phyloP scores from a whole-genome alignment of 2,329 filamentous ascomycete species.

The Domatiomyces catenatus region DNA sequence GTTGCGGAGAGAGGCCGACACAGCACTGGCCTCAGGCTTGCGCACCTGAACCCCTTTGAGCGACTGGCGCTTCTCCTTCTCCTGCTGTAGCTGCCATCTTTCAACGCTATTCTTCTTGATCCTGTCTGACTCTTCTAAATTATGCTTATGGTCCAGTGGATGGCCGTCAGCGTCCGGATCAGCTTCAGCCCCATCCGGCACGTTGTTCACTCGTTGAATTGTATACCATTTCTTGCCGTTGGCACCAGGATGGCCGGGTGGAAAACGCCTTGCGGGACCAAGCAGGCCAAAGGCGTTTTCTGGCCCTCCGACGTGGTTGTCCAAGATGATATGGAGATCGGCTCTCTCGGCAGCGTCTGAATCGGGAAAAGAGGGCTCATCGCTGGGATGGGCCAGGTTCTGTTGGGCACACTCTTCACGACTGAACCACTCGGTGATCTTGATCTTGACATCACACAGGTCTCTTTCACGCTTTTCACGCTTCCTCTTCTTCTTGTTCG shows the following conservation, averaged over 20 bases:
- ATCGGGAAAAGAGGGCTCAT: conserved; percentile 1
- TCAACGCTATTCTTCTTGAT: conserved; percentile 71
- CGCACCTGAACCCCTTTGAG: not conserved
- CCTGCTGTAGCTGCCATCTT: conserved; percentile 47
- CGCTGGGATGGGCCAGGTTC: conserved; percentile 7
- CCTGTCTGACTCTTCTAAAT: conserved; percentile 56
- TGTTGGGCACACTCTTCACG: conserved; percentile 23
- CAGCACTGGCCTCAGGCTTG: not conserved
- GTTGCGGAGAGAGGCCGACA: not conserved
- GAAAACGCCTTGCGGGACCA: conserved; percentile 26
- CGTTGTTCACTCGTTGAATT: conserved; percentile 54
- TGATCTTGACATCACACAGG: conserved; percentile 76
- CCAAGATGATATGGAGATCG: conserved; percentile 16
- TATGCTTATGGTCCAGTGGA: conserved; percentile 53
- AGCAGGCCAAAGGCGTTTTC: conserved; percentile 29
- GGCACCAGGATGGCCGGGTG: conserved; percentile 32
- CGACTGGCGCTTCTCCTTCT: conserved; percentile 37
- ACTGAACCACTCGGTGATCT: conserved; percentile 65
- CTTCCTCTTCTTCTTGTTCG: conserved; percentile 69
- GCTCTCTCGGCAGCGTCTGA: conserved; percentile 21
- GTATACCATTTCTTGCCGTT: conserved; percentile 50
- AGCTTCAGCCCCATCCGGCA: conserved; percentile 3
- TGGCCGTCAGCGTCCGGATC: conserved; percentile 44
- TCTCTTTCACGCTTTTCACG: conserved; percentile 58
- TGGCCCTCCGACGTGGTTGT: conserved; percentile 7